phyloP scores from a whole-genome alignment of 225 moss, liverwort and hornwort genomes.

The Ulota crispa region DNA sequence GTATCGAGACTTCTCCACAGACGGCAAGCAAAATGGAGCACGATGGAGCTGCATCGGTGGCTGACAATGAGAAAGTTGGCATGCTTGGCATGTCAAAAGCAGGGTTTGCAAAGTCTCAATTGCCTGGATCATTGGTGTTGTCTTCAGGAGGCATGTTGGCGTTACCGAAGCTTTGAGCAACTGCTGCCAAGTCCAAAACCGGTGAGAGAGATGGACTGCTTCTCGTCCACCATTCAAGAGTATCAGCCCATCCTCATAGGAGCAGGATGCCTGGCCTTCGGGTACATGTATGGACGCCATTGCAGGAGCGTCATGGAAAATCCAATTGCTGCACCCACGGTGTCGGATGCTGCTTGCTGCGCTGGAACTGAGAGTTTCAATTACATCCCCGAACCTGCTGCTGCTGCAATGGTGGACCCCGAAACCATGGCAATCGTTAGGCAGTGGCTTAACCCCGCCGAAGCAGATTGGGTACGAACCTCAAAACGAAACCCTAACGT shows the following conservation, averaged over 20 bases:
- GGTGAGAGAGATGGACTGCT: conserved; percentile 37
- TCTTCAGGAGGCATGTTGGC: neutral
- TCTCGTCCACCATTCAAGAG: conserved; percentile 29
- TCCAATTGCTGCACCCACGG: neutral
- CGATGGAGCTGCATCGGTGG: conserved; percentile 2
- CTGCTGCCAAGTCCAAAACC: neutral
- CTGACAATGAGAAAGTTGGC: neutral
- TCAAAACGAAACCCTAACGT: neutral
- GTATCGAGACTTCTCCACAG: neutral
- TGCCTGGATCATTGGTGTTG: neutral
- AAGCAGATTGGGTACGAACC: conserved; percentile 29
- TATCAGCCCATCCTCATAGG: conserved; percentile 54
- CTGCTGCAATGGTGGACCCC: conserved; percentile 24
- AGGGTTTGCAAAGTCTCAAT: neutral
- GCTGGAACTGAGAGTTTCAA: conserved; percentile 25
- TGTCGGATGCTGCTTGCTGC: conserved; percentile 40
- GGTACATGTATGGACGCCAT: conserved; percentile 56
- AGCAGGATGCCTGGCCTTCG: conserved; percentile 52
- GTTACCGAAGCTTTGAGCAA: neutral
- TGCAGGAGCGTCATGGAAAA: conserved; percentile 36
- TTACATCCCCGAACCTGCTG: conserved; percentile 22
- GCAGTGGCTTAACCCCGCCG: conserved; percentile 24
- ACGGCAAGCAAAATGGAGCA: neutral
- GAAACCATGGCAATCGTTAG: conserved; percentile 25
- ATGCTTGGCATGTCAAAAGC: neutral